phyloP scores from a whole-genome alignment of 495 filamentous ascomycete species.

The Daldinia grandis region DNA sequence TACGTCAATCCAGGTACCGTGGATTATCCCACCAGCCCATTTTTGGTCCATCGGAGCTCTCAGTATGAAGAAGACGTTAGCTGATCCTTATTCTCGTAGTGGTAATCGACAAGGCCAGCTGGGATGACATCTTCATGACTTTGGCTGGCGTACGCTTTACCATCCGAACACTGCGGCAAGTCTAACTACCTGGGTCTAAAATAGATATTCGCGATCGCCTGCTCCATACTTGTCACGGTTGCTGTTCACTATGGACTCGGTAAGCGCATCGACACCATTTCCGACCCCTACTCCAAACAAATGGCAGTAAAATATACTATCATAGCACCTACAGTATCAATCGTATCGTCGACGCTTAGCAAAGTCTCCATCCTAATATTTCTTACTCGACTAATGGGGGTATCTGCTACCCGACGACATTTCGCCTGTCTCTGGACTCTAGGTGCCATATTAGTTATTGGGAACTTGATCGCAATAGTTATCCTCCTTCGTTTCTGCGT shows the following conservation, averaged over 20 bases:
- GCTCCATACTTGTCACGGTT: background rate
- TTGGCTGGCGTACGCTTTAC: background rate
- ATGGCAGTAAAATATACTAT: background rate
- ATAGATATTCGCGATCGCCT: background rate
- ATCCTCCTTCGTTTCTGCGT: background rate
- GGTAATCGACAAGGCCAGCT: background rate
- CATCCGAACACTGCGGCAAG: background rate
- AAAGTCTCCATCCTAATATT: background rate
- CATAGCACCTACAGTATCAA: background rate
- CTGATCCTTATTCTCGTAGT: background rate
- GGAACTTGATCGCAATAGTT: background rate
- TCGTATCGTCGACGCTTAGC: background rate
- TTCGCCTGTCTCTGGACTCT: background rate
- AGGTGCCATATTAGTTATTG: background rate
- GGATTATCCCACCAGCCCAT: no score
- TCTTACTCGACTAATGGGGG: background rate
- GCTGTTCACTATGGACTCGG: background rate
- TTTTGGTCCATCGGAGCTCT: background rate
- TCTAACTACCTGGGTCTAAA: background rate
- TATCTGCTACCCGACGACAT: background rate
- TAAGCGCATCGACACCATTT: background rate
- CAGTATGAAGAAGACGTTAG: background rate
- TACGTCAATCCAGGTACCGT: no score
- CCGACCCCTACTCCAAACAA: background rate
- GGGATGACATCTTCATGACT: background rate